Conservation (phyloP, 2,329 filamentous ascomycete genomes). For the Neopestalotiopsis sp. region DNA sequence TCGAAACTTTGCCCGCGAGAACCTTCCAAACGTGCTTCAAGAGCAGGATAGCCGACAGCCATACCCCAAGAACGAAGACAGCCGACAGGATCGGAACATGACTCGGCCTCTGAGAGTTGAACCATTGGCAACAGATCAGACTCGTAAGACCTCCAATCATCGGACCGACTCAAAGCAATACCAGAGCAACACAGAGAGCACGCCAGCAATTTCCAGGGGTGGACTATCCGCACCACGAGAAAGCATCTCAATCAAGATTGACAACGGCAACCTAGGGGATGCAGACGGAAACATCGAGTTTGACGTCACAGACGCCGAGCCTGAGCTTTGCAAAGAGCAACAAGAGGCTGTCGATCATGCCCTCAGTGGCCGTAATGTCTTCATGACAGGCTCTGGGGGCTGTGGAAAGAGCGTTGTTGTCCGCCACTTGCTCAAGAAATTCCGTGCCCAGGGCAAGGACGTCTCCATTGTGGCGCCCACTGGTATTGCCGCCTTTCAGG, state of each 20-base stretch:
- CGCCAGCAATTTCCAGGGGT: neutral
- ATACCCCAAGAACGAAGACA: neutral
- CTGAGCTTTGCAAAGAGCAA: constrained; percentile 52
- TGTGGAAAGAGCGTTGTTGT: constrained; percentile 64
- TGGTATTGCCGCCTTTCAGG: constrained; percentile 61
- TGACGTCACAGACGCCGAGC: constrained; percentile 25
- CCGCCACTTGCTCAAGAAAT: constrained; percentile 48
- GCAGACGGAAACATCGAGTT: neutral
- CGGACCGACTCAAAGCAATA: neutral
- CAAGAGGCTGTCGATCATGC: constrained; percentile 55
- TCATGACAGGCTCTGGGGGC: constrained; percentile 69
- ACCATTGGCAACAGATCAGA: neutral
- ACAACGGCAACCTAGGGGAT: neutral
- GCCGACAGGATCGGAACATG: neutral
- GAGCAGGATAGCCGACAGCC: neutral
- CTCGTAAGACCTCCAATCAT: neutral
- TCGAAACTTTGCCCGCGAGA: neutral
- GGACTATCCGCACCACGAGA: neutral
- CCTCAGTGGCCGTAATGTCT: constrained; percentile 59
- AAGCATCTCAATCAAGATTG: neutral
- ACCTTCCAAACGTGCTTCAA: neutral
- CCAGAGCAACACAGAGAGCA: neutral
- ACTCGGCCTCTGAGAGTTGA: neutral
- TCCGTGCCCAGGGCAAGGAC: constrained; percentile 38
- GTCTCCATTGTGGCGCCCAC: constrained; percentile 65